A percentile compares a stretch with the other conserved stretches of the same genome.
Evolutionary conservation across 2,329 filamentous ascomycete species (phyloP).

Genomic region (Alternaria arbusti): DNA sequence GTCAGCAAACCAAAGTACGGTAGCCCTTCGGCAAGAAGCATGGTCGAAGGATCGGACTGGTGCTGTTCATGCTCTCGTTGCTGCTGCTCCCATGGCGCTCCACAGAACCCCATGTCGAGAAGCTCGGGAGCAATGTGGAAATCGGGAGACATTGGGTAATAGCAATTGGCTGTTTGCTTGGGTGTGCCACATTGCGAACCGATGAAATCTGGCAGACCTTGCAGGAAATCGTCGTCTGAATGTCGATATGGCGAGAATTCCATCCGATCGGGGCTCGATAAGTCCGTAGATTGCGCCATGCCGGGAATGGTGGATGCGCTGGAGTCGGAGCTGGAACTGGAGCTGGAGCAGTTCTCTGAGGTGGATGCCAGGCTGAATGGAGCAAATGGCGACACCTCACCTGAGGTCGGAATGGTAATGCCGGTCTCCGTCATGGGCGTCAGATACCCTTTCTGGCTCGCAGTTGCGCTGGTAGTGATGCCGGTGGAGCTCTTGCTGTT

Average conservation of each 20-base stretch:
- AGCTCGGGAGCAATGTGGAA: constrained; percentile 4
- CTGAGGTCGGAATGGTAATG: neutral
- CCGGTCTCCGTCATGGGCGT: neutral
- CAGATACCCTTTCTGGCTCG: neutral
- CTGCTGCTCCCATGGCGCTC: constrained; percentile 2
- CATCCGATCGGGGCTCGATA: neutral
- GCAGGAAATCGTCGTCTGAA: constrained; percentile 2
- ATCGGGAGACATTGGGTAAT: constrained; percentile 1
- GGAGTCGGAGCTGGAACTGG: constrained; percentile 2
- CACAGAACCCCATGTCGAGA: constrained; percentile 1
- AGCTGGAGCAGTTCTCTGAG: constrained; percentile 1
- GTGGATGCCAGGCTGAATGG: neutral
- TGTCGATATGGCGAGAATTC: neutral
- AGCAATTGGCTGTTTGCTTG: neutral
- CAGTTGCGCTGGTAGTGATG: neutral
- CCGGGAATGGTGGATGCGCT: neutral
- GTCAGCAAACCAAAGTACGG: constrained; percentile 10
- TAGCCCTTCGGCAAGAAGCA: neutral
- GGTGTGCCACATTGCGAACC: constrained; percentile 1
- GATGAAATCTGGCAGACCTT: neutral
- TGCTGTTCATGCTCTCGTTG: neutral
- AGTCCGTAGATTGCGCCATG: neutral
- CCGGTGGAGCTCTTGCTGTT: neutral
- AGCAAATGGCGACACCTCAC: constrained; percentile 3
- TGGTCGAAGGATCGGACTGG: neutral